A percentile compares a stretch with the other conserved stretches of the same genome.
Conservation (phyloP, 2,329 filamentous ascomycete genomes). For the Pestalotiopsis sp. region DNA sequence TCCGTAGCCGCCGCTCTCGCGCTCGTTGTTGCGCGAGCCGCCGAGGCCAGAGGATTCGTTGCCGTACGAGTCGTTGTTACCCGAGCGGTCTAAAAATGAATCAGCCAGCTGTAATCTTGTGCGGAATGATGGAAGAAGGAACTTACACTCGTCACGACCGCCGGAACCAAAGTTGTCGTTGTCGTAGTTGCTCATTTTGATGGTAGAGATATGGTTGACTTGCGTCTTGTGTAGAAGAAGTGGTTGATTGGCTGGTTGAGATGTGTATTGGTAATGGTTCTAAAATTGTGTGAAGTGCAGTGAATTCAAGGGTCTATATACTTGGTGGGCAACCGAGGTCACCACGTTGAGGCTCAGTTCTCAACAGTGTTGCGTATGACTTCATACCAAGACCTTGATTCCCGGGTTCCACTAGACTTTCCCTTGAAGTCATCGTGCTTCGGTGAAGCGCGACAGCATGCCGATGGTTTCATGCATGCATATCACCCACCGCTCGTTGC, state of each 20-base stretch:
- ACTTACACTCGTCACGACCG: conserved; percentile 5
- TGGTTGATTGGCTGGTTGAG: neutral
- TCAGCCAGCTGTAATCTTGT: neutral
- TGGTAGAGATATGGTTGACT: neutral
- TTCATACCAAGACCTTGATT: conserved; percentile 3
- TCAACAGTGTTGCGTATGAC: neutral
- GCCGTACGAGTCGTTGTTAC: conserved; percentile 7
- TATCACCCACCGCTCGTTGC: neutral
- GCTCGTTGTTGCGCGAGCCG: neutral
- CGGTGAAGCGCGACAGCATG: neutral
- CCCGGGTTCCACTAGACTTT: neutral
- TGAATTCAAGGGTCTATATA: neutral
- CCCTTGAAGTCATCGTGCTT: conserved; percentile 8
- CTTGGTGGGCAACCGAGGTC: no score
- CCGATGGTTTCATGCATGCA: neutral
- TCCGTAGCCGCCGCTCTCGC: neutral
- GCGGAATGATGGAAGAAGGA: neutral
- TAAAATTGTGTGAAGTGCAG: neutral
- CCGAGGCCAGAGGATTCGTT: neutral
- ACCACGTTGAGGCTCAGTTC: neutral
- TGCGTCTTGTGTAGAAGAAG: neutral
- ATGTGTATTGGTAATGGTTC: neutral
- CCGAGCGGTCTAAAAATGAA: neutral
- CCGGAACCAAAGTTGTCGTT: conserved; percentile 2
- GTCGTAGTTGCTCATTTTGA: conserved; percentile 11